Evolutionary conservation across 2,329 filamentous ascomycete species (phyloP).

Genomic region (Pyrenophora teres): DNA sequence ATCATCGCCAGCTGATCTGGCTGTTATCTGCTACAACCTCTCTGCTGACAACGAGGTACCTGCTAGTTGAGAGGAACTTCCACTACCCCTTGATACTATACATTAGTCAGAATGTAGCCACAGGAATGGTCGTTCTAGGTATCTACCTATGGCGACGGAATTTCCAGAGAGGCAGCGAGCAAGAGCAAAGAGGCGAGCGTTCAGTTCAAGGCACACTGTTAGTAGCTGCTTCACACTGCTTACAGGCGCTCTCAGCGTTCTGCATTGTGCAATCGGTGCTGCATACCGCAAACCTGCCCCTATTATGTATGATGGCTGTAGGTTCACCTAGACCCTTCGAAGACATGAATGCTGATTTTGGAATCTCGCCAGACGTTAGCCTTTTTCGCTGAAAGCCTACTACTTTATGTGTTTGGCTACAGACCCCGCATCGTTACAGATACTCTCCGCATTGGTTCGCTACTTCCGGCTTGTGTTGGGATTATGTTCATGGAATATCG

Average conservation of each 20-base stretch:
- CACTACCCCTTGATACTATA: constrained; percentile 29
- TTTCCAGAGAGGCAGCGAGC: neutral
- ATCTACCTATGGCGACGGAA: constrained; percentile 1
- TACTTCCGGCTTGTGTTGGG: constrained; percentile 21
- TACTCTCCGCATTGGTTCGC: constrained; percentile 17
- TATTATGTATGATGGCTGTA: constrained; percentile 38
- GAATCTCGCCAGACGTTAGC: constrained; percentile 19
- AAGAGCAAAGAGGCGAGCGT: neutral
- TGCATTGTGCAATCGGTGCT: constrained; percentile 36
- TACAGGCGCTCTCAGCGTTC: constrained; percentile 28
- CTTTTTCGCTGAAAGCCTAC: constrained; percentile 21
- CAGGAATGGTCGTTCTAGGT: constrained; percentile 6
- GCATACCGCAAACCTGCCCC: constrained; percentile 38
- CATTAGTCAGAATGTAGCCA: constrained; percentile 18
- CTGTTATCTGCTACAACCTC: constrained; percentile 22
- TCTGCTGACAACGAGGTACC: constrained; percentile 25
- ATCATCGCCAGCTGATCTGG: constrained; percentile 19
- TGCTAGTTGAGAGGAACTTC: constrained; percentile 32
- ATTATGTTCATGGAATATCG: constrained; percentile 36
- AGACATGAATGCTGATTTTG: neutral
- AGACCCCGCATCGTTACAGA: constrained; percentile 14
- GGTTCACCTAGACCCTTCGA: constrained; percentile 7
- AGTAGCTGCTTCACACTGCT: constrained; percentile 7
- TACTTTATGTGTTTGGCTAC: constrained; percentile 13
- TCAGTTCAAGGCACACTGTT: constrained; percentile 7